A percentile compares a stretch with the other conserved stretches of the same genome.
These are phyloP conservation scores for Wolfiporia cocos DNA, from an alignment of 1,284 basidiomycete genomes.

Conservation along the genomic window DNA sequence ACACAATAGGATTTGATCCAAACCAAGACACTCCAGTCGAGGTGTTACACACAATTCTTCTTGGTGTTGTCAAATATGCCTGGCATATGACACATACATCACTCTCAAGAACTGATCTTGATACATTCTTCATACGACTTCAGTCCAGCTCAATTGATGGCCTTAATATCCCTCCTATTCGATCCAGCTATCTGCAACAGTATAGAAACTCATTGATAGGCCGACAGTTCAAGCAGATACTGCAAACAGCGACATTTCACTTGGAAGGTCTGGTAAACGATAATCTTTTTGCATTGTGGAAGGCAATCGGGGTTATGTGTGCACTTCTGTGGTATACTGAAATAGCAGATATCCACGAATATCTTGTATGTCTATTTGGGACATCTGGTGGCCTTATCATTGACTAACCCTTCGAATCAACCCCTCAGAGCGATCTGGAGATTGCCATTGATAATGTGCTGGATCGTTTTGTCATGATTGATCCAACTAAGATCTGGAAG, in stretches of 20 bases:
- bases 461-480: conserved; percentile 12
- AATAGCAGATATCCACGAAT: conserved; percentile 27
- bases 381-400: neutral
- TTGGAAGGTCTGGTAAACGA: conserved; percentile 3
- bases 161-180: conserved; percentile 23
- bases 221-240: conserved; percentile 34
- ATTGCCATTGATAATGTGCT: conserved; percentile 16
- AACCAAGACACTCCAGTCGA: neutral
- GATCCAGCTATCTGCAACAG: conserved; percentile 29
- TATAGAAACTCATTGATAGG: conserved; percentile 34
- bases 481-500: conserved; percentile 15
- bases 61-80: conserved; percentile 2
- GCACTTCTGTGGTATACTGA: conserved; percentile 30
- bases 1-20: neutral
- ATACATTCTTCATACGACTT: conserved; percentile 5
- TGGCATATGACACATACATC: conserved; percentile 1
- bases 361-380: conserved; percentile 20
- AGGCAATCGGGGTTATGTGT: conserved; percentile 26
- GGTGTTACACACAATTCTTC: conserved; percentile 1
- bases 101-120: neutral
- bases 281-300: conserved; percentile 13
- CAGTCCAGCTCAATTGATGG: conserved; percentile 12
- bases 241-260: conserved; percentile 14
- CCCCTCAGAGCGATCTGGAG: conserved; percentile 1
- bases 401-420: neutral